A percentile compares a stretch with the other conserved stretches of the same genome.
phyloP scores from a whole-genome alignment of 2,329 filamentous ascomycete genomes.

The Metarhizium album region DNA sequence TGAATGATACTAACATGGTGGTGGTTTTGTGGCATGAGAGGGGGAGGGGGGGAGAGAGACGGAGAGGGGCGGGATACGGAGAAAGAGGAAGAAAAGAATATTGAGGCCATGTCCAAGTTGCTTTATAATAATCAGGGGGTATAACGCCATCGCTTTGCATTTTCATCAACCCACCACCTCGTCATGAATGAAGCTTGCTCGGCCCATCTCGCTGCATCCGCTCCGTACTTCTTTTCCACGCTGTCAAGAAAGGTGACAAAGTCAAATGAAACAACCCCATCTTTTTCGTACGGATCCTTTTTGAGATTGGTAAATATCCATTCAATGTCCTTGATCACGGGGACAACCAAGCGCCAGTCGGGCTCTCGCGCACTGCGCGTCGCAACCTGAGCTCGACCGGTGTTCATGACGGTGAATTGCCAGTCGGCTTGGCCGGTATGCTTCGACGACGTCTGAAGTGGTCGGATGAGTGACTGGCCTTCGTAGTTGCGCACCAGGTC shows the following conservation, averaged over 20 bases:
- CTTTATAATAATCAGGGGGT: slow-evolving; percentile 2
- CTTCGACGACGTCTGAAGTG: slow-evolving; percentile 13
- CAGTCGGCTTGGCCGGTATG: slow-evolving; percentile 13
- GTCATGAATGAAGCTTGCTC: slow-evolving; percentile 22
- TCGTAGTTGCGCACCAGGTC: slow-evolving; percentile 24
- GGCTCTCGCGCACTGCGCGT: slow-evolving; percentile 12
- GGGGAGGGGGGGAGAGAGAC: no score
- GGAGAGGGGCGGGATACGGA: no score
- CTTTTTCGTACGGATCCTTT: slow-evolving; percentile 19
- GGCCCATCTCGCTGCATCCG: slow-evolving; percentile 19
- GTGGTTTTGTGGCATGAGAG: neutral
- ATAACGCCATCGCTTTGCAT: slow-evolving; percentile 23
- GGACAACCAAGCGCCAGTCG: slow-evolving; percentile 14
- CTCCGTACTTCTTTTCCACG: slow-evolving; percentile 14
- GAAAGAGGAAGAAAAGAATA: no score
- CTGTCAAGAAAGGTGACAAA: slow-evolving; percentile 10
- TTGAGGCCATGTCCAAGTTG: neutral
- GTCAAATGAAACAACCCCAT: slow-evolving; percentile 17
- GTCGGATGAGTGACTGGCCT: slow-evolving; percentile 24
- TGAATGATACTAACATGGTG: no score
- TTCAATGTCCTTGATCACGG: slow-evolving; percentile 16
- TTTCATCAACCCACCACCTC: slow-evolving; percentile 25
- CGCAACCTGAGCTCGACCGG: slow-evolving; percentile 14
- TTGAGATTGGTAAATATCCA: slow-evolving; percentile 21
- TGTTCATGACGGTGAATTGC: slow-evolving; percentile 17